A percentile compares a stretch with the other conserved stretches of the same genome.
Evolutionary conservation across 805 yeast genomes (phyloP).

Genomic region (Teunomyces tritomae): DNA sequence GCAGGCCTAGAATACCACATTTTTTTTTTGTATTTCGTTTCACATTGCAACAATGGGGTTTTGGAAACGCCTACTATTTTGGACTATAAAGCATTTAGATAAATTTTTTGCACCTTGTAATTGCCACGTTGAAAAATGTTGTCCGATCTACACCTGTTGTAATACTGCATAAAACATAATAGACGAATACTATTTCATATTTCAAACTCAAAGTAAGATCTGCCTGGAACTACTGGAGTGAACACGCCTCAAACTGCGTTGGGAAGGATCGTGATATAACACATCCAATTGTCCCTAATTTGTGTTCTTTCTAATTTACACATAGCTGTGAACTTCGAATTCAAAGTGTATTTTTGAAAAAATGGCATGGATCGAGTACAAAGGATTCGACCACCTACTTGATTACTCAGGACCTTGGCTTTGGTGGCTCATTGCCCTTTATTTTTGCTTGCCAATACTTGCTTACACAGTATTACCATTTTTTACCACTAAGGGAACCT

Average conservation of each 20-base stretch:
- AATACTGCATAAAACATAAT: background rate
- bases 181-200: background rate
- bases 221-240: background rate
- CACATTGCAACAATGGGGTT: no score
- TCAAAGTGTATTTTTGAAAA: background rate
- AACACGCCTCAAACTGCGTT: background rate
- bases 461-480: conserved; percentile 42
- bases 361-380: conserved; percentile 7
- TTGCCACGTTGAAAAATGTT: background rate
- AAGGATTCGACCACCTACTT: conserved; percentile 12
- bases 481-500: conserved; percentile 21
- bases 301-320: background rate
- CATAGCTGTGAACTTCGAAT: background rate
- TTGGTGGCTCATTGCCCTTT: conserved; percentile 44
- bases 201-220: background rate
- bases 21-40: background rate
- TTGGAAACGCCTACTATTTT: no score
- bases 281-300: background rate
- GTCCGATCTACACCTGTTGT: background rate
- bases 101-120: background rate
- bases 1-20: no score
- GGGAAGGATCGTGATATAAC: background rate
- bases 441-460: conserved; percentile 44
- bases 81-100: no score
- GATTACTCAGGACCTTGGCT: conserved; percentile 31